phyloP scores from a whole-genome alignment of 305 asterid genomes.

The Caryopteris hybrid region DNA sequence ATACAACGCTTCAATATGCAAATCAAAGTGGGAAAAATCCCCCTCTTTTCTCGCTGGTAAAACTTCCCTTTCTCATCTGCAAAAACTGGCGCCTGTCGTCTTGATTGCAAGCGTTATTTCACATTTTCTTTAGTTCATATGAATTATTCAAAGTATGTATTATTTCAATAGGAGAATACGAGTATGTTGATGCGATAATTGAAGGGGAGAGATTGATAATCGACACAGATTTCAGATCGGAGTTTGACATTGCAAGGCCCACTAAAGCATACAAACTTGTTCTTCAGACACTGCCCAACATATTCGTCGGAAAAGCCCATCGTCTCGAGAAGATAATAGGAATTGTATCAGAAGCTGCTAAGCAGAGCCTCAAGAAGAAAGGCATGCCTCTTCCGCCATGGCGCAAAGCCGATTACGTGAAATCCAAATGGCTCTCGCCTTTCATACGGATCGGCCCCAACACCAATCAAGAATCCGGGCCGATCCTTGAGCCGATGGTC shows the following conservation, averaged over 20 bases:
- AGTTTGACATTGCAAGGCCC: conserved; percentile 81
- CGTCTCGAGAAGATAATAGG: conserved; percentile 72
- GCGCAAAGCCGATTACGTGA: conserved; percentile 78
- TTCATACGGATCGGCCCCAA: conserved; percentile 30
- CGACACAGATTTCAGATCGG: conserved; percentile 79
- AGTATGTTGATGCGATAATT: conserved; percentile 59
- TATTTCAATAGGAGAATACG: conserved; percentile 51
- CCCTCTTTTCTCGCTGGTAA: conserved; percentile 64
- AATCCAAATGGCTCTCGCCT: conserved; percentile 81
- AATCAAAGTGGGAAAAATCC: conserved; percentile 70
- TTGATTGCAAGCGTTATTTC: too few relatives aligned
- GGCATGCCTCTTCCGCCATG: conserved; percentile 88
- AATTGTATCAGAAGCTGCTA: conserved; percentile 64
- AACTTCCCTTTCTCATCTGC: not conserved
- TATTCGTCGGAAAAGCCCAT: conserved; percentile 68
- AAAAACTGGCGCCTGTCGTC: too few relatives aligned
- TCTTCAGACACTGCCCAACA: conserved; percentile 58
- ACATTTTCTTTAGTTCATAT: too few relatives aligned
- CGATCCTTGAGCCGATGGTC: conserved; percentile 21
- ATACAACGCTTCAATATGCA: conserved; percentile 75
- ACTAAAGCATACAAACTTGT: conserved; percentile 55
- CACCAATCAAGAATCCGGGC: not conserved
- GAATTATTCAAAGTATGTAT: not conserved
- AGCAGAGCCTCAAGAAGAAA: conserved; percentile 77
- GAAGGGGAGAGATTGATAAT: conserved; percentile 60